Base-by-base conservation (phyloP, 177 flowering plant species). In the Tripterygium wilfordii region DNA sequence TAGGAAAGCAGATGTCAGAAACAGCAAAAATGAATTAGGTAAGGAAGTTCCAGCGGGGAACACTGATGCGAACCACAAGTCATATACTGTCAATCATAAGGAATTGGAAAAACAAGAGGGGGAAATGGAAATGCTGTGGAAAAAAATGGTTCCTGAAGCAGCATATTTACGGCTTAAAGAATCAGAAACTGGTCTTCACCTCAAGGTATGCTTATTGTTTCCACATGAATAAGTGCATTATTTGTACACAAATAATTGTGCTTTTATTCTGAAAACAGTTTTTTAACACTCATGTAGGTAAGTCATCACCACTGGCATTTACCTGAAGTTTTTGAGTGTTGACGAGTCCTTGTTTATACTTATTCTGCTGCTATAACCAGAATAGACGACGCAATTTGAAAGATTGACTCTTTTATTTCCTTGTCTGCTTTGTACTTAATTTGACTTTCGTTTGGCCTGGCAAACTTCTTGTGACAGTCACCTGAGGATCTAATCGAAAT, bases 171-270 rank as follows among this genome's bases (percentile, higher is more conserved):
- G 82, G 18, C 77, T 90, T 17, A 82, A 85, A 51, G 96, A 84
- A 66, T 87, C 97, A 65, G 90, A 79, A 65, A 90, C 94, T 51
- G 88, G 88, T 53, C 87, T 90, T 53, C 96, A 87, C 49, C 80
- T 76, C 26, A 87, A 87, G 96, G 97, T 90, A 45, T 31, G 58
- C n/a, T 49, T 32, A 9, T 55, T 57, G 15, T 52, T 19, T 39
- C 40, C 26, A 8, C 23, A 19, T 17, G n/a, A 13, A 16, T 14
- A 33, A n/a, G 1, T 38, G 42, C 12, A 7, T n/a, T n/a, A n/a
- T n/a, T n/a, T n/a, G n/a, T n/a, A n/a, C n/a, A n/a, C n/a, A n/a
- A n/a, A n/a, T n/a, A n/a, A n/a, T n/a, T n/a, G n/a, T n/a, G n/a
- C n/a, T n/a, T n/a, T n/a, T n/a, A n/a, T n/a, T n/a, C n/a, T n/a